Conservation (phyloP, 2,329 filamentous ascomycete species). For the Teratosphaeria epicoccoides region DNA sequence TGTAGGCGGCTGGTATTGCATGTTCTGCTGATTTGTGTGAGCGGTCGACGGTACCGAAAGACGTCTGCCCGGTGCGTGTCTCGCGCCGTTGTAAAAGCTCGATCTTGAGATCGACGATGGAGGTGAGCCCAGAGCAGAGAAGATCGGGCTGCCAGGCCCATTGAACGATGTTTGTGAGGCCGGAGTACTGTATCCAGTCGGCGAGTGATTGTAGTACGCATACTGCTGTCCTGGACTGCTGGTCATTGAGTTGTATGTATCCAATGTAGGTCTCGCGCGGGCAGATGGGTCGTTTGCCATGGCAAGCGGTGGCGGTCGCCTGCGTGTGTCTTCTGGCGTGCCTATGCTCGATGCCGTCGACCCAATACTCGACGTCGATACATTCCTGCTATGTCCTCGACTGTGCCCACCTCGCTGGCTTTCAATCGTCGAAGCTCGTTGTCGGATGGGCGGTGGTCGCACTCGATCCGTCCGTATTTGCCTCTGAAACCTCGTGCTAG, state of each 20-base stretch:
- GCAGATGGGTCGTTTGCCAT: conserved; percentile 58
- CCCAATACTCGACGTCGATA: conserved; percentile 78
- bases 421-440: conserved; percentile 66
- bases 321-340: conserved; percentile 54
- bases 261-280: conserved; percentile 55
- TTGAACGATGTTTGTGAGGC: conserved; percentile 74
- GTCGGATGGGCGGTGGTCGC: conserved; percentile 59
- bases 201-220: conserved; percentile 56
- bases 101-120: conserved; percentile 57
- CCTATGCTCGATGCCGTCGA: conserved; percentile 62
- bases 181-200: conserved; percentile 68
- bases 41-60: conserved; percentile 70
- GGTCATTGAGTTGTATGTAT: conserved; percentile 49
- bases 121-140: conserved; percentile 62
- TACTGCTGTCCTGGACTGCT: conserved; percentile 54
- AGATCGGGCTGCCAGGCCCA: conserved; percentile 65
- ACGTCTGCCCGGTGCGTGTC: conserved; percentile 48
- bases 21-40: conserved; percentile 61
- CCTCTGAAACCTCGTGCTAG: conserved; percentile 81
- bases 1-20: conserved; percentile 48
- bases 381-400: conserved; percentile 70
- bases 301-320: conserved; percentile 69
- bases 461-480: conserved; percentile 83
- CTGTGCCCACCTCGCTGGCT: conserved; percentile 56
- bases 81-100: conserved; percentile 61